Conservation (phyloP, 345 rosid species). For the Kandelia obovata region DNA sequence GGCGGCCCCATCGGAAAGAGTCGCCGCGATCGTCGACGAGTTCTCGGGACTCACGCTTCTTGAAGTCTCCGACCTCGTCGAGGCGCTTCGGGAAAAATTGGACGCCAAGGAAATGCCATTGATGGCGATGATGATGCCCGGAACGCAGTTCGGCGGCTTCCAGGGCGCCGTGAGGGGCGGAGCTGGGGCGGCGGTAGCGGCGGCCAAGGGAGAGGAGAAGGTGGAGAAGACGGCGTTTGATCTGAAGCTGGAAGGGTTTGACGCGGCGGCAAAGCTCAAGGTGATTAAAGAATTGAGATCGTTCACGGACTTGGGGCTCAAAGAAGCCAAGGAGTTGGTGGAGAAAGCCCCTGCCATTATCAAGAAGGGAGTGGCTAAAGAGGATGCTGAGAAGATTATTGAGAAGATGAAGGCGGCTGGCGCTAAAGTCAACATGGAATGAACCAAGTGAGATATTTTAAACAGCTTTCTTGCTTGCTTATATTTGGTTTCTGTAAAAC, state of each 20-base stretch:
- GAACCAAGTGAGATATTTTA: constrained; percentile 24
- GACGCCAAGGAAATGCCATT: constrained; percentile 63
- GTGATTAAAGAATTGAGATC: constrained; percentile 92
- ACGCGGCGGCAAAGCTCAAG: constrained; percentile 68
- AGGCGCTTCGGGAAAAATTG: constrained; percentile 59
- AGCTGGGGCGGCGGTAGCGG: constrained; percentile 38
- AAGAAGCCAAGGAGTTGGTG: constrained; percentile 96
- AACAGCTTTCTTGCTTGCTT: background rate
- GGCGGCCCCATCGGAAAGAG: constrained; percentile 38
- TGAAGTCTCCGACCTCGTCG: constrained; percentile 67
- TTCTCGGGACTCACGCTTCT: constrained; percentile 66
- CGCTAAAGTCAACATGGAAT: constrained; percentile 81
- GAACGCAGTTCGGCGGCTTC: constrained; percentile 54
- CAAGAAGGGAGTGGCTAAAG: constrained; percentile 88
- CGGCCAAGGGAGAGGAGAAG: constrained; percentile 47
- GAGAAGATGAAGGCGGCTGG: constrained; percentile 82
- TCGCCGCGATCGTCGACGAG: constrained; percentile 57
- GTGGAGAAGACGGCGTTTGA: constrained; percentile 72
- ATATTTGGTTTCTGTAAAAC: background rate
- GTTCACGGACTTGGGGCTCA: constrained; percentile 76
- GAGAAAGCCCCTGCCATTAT: constrained; percentile 80
- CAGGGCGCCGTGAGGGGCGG: constrained; percentile 24
- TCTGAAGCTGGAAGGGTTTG: constrained; percentile 77
- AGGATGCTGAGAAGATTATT: constrained; percentile 80
- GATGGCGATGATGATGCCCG: constrained; percentile 94